phyloP scores from a whole-genome alignment of 2,329 filamentous ascomycete genomes.

The Botryotinia globosa region DNA sequence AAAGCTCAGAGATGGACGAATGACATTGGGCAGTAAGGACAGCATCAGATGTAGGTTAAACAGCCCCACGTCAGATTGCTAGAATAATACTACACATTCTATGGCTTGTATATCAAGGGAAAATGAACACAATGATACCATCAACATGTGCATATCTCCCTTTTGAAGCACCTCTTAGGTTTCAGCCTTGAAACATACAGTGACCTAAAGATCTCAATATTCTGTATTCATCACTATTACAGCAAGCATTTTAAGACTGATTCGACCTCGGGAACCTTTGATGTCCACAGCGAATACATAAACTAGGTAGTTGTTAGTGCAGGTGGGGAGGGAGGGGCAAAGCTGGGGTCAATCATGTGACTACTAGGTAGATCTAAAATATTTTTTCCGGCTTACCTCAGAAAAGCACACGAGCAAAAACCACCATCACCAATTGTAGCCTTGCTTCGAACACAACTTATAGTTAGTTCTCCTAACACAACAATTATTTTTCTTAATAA shows the following conservation, averaged over 20 bases:
- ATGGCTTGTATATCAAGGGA: constrained; percentile 15
- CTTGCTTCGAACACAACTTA: constrained; percentile 1
- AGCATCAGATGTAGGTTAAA: constrained; percentile 36
- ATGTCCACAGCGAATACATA: background rate
- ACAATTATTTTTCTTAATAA: background rate
- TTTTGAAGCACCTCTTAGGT: background rate
- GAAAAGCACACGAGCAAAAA: constrained; percentile 20
- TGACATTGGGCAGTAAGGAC: constrained; percentile 25
- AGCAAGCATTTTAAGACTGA: background rate
- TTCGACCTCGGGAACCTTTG: background rate
- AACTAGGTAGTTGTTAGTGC: background rate
- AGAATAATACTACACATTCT: constrained; percentile 22
- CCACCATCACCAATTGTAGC: background rate
- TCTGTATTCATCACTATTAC: background rate
- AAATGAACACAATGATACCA: background rate
- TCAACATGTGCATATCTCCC: background rate
- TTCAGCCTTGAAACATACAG: background rate
- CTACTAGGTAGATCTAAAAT: background rate
- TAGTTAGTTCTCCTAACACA: background rate
- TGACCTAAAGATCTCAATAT: background rate
- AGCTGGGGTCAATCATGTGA: constrained; percentile 12
- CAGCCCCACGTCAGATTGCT: constrained; percentile 27
- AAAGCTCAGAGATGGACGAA: constrained; percentile 13
- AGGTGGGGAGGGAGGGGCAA: constrained; percentile 1
- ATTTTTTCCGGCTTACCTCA: constrained; percentile 4